Evolutionary conservation across 805 yeast species (phyloP).

Genomic region (Candida parachauliodes): DNA sequence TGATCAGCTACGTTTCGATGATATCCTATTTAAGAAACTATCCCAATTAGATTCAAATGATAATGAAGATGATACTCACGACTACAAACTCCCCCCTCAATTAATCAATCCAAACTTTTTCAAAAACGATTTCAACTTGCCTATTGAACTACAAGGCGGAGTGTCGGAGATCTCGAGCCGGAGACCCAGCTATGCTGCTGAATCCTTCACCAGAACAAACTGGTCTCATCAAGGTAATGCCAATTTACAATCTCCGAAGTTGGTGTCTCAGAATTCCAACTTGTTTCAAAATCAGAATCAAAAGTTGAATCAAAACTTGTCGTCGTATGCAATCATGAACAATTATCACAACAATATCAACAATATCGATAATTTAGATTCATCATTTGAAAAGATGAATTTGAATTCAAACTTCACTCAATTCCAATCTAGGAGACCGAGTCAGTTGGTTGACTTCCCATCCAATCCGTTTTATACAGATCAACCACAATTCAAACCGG

Average conservation of each 20-base stretch:
- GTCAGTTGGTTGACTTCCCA: conserved; percentile 36
- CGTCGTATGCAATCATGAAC: conserved; percentile 28
- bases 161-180: conserved; percentile 59
- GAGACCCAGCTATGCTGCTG: conserved; percentile 75
- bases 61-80: background rate
- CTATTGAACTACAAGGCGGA: conserved; percentile 63
- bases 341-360: conserved; percentile 19
- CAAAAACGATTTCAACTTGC: conserved; percentile 43
- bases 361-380: background rate
- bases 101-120: background rate
- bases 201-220: conserved; percentile 43
- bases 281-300: conserved; percentile 6
- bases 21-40: conserved; percentile 22
- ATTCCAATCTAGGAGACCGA: conserved; percentile 41
- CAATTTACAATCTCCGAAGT: conserved; percentile 2
- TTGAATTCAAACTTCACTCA: conserved; percentile 30
- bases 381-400: conserved; percentile 1
- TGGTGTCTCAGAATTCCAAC: conserved; percentile 5
- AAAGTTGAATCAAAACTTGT: conserved; percentile 15
- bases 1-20: conserved; percentile 16
- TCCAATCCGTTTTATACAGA: conserved; percentile 6
- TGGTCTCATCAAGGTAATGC: conserved; percentile 1
- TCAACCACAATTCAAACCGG: conserved; percentile 14
- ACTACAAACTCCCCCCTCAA: background rate
- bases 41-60: conserved; percentile 11